Evolutionary conservation across 495 filamentous ascomycete genomes (phyloP), one percentile per base, ranked within the genome.

Genomic region (Neurospora terricola): DNA sequence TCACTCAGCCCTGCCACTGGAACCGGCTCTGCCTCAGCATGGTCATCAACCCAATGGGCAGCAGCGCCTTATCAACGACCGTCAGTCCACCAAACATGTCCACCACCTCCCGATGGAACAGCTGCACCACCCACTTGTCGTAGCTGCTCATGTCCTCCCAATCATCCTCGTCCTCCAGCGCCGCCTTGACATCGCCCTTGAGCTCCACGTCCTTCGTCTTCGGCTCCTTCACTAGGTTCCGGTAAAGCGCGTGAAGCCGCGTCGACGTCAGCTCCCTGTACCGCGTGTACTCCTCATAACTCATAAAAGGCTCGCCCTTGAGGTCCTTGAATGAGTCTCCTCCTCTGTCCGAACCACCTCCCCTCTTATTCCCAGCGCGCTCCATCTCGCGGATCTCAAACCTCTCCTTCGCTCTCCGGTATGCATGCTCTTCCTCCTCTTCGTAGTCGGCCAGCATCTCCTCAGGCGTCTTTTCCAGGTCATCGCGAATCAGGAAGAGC

Each of bases 21-120:
- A 80, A 80, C 21, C 78, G 73, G 40, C 78, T 80, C 73, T 77
- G 45, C 59, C 74, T 70, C 71, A 90, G 75, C 83, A 88, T 84
- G 14, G 73, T 78, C 70, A 89, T 80, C 69, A 90, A 69, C 3
- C 88, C 86, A 69, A 85, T 81, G 1, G 88, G 88, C 79, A 90
- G 76, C 73, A 87, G 80, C 16, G 81, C 82, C 75, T 81, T 75
- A 38, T 90, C 88, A 4, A 88, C 86, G 48, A 89, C 77, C 34
- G 77, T 77, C 73, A 87, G 71, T 0, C 87, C 86, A 9, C 87
- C 88, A 77, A 85, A 88, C 34, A 78, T 73, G 36, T 78, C 77
- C 36, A 87, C 69, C 75, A 89, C 77, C 59, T 89, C 87, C 21
- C 77, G 74, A 18, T 79, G 84, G 78, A 88, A 88, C 71, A 88